Base-by-base conservation (phyloP, 108 stramenopile genomes). In the Cyclostephanos invisitatus region DNA sequence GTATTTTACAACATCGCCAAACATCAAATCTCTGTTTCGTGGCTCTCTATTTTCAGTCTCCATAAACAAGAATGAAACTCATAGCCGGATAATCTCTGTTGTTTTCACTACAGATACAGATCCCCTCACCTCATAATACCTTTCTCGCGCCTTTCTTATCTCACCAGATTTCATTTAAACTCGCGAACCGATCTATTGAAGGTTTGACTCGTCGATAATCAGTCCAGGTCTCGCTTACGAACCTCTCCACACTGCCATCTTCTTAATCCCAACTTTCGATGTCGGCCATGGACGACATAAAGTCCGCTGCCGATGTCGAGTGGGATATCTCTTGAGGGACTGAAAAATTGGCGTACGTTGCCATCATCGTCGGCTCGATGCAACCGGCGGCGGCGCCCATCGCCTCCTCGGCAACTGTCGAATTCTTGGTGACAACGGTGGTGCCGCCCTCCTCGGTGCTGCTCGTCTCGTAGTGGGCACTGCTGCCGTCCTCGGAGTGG, bases 301-400 rank as follows among this genome's bases (percentile, higher is more conserved):
- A 53, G 54, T 64, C 62, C 2, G 50, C 49, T 14, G 47, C 49
- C 24, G 48, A 66, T n/a, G 47, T 48, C 7, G 46, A 51, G 20
- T 64, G 73, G 1, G 51, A 40, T 48, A 66, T 66, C 44, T 73
- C 73, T 59, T 65, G 64, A 36, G 73, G 73, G 47, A 73, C 73
- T 56, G 62, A 40, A 56, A 54, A 62, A 35, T 61, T 72, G 46
- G 29, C 4, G 40, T 40, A 40, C 37, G 11, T 11, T 22, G 37
- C 60, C 20, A 25, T 15, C 56, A 47, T 58, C 28, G 47, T 46
- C 25, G 64, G 64, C 24, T 56, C 55, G 9, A 56, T 56, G 4
- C 28, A 11, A 22, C 10, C 17, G 28, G 44, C 18, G 18, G 12
- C 17, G 48, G 22, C 22, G 28, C 25, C 42, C 25, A 15, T 44